Percentiles rank a stretch among this genome's conserved stretches.
Conservation (phyloP, 164 flowering plant species). For the Stephania yunnanensis region DNA sequence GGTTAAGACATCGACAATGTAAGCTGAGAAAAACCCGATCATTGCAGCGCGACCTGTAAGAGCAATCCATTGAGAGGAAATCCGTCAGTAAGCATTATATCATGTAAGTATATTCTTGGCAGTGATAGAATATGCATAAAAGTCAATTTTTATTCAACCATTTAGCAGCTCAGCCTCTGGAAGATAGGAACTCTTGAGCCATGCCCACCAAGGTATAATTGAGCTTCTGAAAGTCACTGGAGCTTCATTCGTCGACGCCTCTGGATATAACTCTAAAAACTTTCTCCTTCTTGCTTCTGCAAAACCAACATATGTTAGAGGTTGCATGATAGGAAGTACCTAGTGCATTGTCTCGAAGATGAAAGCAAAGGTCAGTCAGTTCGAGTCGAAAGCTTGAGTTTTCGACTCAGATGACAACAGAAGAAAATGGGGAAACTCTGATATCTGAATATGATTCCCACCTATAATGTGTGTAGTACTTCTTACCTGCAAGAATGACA, state of each 20-base stretch:
- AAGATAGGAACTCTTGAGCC: conserved; percentile 46
- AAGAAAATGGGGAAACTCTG: background rate
- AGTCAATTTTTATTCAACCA: conserved; percentile 23
- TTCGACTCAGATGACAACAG: background rate
- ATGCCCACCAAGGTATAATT: conserved; percentile 72
- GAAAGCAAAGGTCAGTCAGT: background rate
- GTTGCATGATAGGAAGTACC: background rate
- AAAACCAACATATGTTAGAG: conserved; percentile 8
- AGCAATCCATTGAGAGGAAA: background rate
- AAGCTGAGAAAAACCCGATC: conserved; percentile 63
- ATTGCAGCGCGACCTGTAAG: conserved; percentile 59
- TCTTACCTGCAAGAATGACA: conserved; percentile 51
- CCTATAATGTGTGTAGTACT: background rate
- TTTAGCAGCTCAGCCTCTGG: conserved; percentile 62
- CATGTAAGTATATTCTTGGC: background rate
- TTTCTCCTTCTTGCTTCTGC: conserved; percentile 65
- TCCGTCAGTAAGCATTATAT: background rate
- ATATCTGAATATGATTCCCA: background rate
- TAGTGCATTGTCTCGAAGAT: background rate
- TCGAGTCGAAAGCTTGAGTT: background rate
- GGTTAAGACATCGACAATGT: conserved; percentile 47
- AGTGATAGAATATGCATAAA: background rate
- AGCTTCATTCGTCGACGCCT: conserved; percentile 42
- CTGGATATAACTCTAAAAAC: conserved; percentile 46
- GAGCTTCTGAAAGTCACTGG: conserved; percentile 57